phyloP scores from a whole-genome alignment of 2,329 filamentous ascomycete genomes.

The Colletotrichum tanaceti region DNA sequence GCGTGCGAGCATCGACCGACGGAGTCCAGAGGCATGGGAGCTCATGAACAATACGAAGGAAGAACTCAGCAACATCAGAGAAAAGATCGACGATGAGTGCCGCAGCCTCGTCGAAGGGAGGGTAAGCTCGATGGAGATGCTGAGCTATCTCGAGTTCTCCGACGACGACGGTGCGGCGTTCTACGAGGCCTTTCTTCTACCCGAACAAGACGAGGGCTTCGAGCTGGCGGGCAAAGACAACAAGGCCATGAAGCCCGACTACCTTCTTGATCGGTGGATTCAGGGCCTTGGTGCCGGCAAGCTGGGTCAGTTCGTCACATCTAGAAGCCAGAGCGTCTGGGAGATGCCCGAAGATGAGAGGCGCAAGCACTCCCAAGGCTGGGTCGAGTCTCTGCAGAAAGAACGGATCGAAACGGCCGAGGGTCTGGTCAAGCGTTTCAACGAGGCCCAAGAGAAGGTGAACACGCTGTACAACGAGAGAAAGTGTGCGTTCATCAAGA shows the following conservation, averaged over 20 bases:
- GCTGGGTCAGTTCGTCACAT: conserved; percentile 49
- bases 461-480: conserved; percentile 57
- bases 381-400: conserved; percentile 58
- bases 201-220: conserved; percentile 59
- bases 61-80: conserved; percentile 47
- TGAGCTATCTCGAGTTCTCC: conserved; percentile 63
- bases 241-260: conserved; percentile 54
- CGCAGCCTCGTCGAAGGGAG: conserved; percentile 30
- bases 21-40: conserved; percentile 49
- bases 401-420: conserved; percentile 61
- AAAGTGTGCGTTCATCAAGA: conserved; percentile 57
- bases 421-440: conserved; percentile 53
- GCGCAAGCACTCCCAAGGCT: conserved; percentile 48
- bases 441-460: conserved; percentile 55
- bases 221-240: conserved; percentile 57
- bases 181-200: conserved; percentile 67
- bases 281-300: conserved; percentile 58
- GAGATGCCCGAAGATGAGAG: conserved; percentile 48
- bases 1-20: conserved; percentile 45
- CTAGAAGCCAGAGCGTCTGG: conserved; percentile 61
- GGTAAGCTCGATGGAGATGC: conserved; percentile 46
- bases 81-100: conserved; percentile 46
- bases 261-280: conserved; percentile 67
- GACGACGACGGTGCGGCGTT: conserved; percentile 62
- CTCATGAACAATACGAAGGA: conserved; percentile 57